These are phyloP conservation scores for Vitis riparia DNA, from an alignment of 164 flowering plant species.

Conservation along the genomic window DNA sequence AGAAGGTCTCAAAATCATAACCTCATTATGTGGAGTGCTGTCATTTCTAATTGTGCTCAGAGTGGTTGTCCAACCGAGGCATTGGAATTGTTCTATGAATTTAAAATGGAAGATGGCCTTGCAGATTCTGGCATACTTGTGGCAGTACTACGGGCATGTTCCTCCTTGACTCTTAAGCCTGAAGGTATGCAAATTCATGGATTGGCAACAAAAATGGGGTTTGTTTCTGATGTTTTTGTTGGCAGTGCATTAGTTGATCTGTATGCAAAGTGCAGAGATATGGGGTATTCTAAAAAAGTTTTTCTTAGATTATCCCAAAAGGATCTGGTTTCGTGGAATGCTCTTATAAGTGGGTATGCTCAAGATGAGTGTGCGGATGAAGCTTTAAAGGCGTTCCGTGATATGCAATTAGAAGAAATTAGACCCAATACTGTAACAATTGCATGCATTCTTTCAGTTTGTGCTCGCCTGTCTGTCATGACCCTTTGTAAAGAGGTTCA, in stretches of 20 bases:
- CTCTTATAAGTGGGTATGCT: slow-evolving; percentile 38
- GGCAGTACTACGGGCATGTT: slow-evolving; percentile 50
- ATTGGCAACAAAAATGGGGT: slow-evolving; percentile 38
- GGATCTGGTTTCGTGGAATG: slow-evolving; percentile 51
- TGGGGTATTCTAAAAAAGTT: slow-evolving; percentile 29
- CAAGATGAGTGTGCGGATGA: slow-evolving; percentile 27
- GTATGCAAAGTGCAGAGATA: slow-evolving; percentile 40
- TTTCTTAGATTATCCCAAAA: slow-evolving; percentile 25
- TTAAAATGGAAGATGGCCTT: slow-evolving; percentile 16
- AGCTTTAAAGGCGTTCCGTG: slow-evolving; percentile 32
- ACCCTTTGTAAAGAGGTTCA: slow-evolving; percentile 41
- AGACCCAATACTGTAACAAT: slow-evolving; percentile 36
- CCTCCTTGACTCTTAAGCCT: slow-evolving; percentile 24
- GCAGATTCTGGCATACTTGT: slow-evolving; percentile 37
- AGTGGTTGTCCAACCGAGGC: slow-evolving; percentile 22
- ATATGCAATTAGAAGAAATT: slow-evolving; percentile 32
- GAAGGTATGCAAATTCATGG: slow-evolving; percentile 49
- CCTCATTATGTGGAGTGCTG: slow-evolving; percentile 35
- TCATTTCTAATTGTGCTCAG: slow-evolving; percentile 30
- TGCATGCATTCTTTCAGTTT: slow-evolving; percentile 34
- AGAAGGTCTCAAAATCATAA: slow-evolving; percentile 17
- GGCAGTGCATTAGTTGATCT: slow-evolving; percentile 46
- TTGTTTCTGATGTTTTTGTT: slow-evolving; percentile 41
- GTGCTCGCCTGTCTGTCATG: slow-evolving; percentile 28
- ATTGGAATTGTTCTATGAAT: slow-evolving; percentile 28